Evolutionary conservation across 2,329 filamentous ascomycete species (phyloP).

Genomic region (Sclerotiophoma versabilis): DNA sequence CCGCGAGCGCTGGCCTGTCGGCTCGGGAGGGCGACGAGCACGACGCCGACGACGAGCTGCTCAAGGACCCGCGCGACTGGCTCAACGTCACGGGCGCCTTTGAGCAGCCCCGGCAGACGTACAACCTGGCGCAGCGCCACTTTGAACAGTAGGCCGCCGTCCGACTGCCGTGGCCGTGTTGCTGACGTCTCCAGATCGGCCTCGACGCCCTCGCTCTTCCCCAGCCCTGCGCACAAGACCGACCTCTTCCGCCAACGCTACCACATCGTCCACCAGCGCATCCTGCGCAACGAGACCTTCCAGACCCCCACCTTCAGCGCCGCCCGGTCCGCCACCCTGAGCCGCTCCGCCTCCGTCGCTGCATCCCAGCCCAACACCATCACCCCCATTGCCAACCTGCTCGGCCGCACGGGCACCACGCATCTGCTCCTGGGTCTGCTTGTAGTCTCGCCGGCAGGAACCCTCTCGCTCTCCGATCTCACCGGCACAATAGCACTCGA

Average conservation of each 20-base stretch:
- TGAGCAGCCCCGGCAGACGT: slow-evolving; percentile 80
- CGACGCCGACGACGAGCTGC: slow-evolving; percentile 60
- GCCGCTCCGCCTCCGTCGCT: slow-evolving; percentile 64
- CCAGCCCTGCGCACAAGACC: slow-evolving; percentile 81
- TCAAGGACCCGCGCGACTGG: slow-evolving; percentile 79
- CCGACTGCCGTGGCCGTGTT: accelerated
- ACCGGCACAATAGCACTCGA: slow-evolving; percentile 89
- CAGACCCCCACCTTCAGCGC: slow-evolving; percentile 79
- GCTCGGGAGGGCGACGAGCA: slow-evolving; percentile 61
- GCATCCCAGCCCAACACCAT: slow-evolving; percentile 74
- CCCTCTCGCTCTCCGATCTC: slow-evolving; percentile 81
- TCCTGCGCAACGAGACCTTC: slow-evolving; percentile 92
- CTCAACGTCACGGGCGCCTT: slow-evolving; percentile 83
- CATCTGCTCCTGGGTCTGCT: slow-evolving; percentile 90
- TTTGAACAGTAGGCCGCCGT: slow-evolving; percentile 72
- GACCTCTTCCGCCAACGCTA: slow-evolving; percentile 87
- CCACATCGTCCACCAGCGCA: slow-evolving; percentile 88
- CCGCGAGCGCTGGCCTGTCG: slow-evolving; percentile 68
- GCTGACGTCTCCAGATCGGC: slow-evolving; percentile 45
- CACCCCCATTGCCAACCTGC: slow-evolving; percentile 79
- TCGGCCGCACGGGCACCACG: slow-evolving; percentile 80
- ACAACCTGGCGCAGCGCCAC: slow-evolving; percentile 84
- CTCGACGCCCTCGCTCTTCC: slow-evolving; percentile 61
- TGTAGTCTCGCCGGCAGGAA: slow-evolving; percentile 79
- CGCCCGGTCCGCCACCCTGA: slow-evolving; percentile 58